Percentiles rank a stretch among this genome's conserved stretches.
Evolutionary conservation across 352 stramenopile genomes (phyloP).

Genomic region (Phytopythium ostracodes): DNA sequence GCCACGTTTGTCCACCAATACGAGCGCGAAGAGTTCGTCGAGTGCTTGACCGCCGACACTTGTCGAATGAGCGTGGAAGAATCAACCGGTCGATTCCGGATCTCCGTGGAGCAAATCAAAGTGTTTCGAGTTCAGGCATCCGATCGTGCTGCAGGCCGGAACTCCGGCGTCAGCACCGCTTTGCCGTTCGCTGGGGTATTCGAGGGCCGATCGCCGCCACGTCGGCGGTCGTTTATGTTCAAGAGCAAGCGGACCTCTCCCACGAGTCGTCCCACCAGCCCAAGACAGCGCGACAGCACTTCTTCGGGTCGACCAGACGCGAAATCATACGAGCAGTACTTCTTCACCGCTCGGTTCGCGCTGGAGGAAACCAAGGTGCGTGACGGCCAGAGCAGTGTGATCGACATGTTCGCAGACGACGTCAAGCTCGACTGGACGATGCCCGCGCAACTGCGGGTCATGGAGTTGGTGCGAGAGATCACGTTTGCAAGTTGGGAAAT

Average conservation of each 20-base stretch:
- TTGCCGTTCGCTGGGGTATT: conserved; percentile 7
- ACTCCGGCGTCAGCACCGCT: not conserved
- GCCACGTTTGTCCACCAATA: conserved; percentile 43
- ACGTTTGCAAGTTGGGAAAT: conserved; percentile 76
- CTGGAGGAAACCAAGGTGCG: conserved; percentile 63
- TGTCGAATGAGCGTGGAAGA: conserved; percentile 62
- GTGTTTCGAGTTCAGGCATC: conserved; percentile 19
- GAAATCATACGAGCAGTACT: conserved; percentile 23
- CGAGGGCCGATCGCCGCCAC: not conserved
- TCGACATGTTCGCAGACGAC: conserved; percentile 66
- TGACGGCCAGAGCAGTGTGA: conserved; percentile 36
- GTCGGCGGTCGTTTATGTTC: not conserved
- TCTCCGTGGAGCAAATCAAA: conserved; percentile 45
- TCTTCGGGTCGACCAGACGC: not conserved
- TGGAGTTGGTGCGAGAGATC: conserved; percentile 58
- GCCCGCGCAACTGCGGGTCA: conserved; percentile 49
- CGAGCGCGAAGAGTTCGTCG: conserved; percentile 20
- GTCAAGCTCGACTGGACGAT: conserved; percentile 48
- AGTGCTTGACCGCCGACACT: conserved; percentile 63
- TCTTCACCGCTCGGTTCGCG: conserved; percentile 49
- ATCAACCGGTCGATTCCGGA: conserved; percentile 42
- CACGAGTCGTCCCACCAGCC: not conserved
- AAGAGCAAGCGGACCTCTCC: not conserved
- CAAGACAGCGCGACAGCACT: not conserved
- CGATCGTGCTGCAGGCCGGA: not conserved